Percentiles rank a stretch among this genome's conserved stretches.
Evolutionary conservation across 2,329 filamentous ascomycete genomes (phyloP).

Genomic region (Aureobasidium sp.): DNA sequence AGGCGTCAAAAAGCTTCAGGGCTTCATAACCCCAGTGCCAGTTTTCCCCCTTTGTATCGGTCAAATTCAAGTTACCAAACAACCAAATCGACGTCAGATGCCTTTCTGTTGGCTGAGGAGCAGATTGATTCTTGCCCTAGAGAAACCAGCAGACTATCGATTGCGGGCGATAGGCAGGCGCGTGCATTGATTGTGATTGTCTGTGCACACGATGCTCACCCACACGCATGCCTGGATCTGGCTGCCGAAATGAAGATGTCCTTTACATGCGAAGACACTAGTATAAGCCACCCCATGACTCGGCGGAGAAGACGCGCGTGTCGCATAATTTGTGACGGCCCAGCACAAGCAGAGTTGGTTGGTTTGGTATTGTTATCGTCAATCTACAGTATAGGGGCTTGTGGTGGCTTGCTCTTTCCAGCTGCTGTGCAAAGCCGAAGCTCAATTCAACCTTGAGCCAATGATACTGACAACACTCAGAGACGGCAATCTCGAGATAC

Average conservation of each 20-base stretch:
- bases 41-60: conserved; percentile 3
- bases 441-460: background rate
- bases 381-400: background rate
- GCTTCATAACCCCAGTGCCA: background rate
- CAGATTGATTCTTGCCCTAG: background rate
- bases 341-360: background rate
- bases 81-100: background rate
- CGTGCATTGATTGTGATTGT: conserved; percentile 14
- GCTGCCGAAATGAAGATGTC: conserved; percentile 12
- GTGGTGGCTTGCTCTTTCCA: background rate
- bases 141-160: background rate
- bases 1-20: background rate
- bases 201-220: conserved; percentile 10
- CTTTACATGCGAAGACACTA: conserved; percentile 9
- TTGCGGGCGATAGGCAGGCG: background rate
- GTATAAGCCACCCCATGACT: conserved; percentile 11
- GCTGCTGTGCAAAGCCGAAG: background rate
- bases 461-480: background rate
- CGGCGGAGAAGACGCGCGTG: background rate
- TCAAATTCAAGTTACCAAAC: conserved; percentile 12
- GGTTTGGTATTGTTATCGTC: background rate
- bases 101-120: background rate
- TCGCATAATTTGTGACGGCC: background rate
- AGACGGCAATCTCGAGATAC: conserved; percentile 9
- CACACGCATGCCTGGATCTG: conserved; percentile 8